A percentile compares a stretch with the other conserved stretches of the same genome.
Evolutionary conservation across 768 basidiomycete genomes (phyloP).

Genomic region (Tulasnella sp.): DNA sequence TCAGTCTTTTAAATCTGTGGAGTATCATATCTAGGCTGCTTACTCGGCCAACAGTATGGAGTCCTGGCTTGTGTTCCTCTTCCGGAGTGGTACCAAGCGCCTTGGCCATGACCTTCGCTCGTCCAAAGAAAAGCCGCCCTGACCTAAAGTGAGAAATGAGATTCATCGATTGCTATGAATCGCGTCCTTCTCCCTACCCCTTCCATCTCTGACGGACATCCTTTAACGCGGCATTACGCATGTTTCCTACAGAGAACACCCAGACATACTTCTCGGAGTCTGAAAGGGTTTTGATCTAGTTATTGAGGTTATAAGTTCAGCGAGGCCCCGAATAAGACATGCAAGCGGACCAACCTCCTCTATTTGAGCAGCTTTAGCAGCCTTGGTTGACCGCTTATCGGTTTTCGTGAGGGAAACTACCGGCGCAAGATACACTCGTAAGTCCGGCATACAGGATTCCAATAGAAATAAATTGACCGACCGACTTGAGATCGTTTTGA

Average conservation of each 20-base stretch:
- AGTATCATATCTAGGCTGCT: constrained; percentile 30
- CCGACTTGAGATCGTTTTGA: constrained; percentile 88
- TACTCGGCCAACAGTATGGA: constrained; percentile 77
- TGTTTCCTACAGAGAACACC: constrained; percentile 91
- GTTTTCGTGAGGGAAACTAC: constrained; percentile 92
- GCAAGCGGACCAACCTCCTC: constrained; percentile 54
- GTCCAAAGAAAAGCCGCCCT: constrained; percentile 86
- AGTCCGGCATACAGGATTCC: no score
- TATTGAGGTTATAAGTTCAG: not conserved
- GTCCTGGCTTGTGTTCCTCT: constrained; percentile 75
- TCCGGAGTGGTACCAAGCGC: constrained; percentile 84
- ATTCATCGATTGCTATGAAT: constrained; percentile 27
- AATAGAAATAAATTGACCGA: constrained; percentile 41
- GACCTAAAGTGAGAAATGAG: constrained; percentile 48
- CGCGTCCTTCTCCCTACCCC: constrained; percentile 50
- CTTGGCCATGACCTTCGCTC: constrained; percentile 89
- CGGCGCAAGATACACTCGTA: not conserved
- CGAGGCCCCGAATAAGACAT: not conserved
- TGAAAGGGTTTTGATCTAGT: constrained; percentile 73
- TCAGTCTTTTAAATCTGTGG: not conserved
- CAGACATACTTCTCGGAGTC: constrained; percentile 95
- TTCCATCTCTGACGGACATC: constrained; percentile 92
- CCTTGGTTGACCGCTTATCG: constrained; percentile 77
- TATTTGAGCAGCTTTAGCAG: constrained; percentile 82
- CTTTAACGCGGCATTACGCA: constrained; percentile 93